A percentile compares a stretch with the other conserved stretches of the same genome.
phyloP scores from a whole-genome alignment of 768 basidiomycete species.

The Lentinula guzmanii region DNA sequence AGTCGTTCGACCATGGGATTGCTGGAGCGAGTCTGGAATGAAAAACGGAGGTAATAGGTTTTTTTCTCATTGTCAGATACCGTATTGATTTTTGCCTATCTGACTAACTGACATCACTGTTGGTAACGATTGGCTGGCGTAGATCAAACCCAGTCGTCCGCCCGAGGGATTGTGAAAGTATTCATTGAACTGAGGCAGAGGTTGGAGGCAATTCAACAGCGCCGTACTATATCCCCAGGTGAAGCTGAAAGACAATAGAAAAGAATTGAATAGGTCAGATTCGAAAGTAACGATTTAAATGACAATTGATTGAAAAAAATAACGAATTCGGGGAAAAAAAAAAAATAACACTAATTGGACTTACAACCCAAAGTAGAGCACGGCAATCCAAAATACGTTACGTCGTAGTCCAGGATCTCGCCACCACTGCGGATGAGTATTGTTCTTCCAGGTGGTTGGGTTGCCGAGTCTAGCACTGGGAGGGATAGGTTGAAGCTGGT shows the following conservation, averaged over 20 bases:
- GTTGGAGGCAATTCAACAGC: slow-evolving; percentile 1
- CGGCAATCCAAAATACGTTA: slow-evolving; percentile 3
- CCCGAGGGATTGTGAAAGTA: slow-evolving; percentile 3
- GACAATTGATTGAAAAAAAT: not conserved
- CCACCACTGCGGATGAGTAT: slow-evolving; percentile 2
- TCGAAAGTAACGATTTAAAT: not conserved
- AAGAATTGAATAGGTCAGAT: not conserved
- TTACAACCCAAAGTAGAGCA: slow-evolving; percentile 3
- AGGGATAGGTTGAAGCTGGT: not conserved
- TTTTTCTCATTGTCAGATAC: too few relatives aligned
- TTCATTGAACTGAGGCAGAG: slow-evolving; percentile 4
- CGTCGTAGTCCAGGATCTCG: not conserved
- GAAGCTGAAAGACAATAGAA: not conserved
- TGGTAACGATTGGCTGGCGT: slow-evolving; percentile 3
- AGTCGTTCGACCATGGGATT: slow-evolving; percentile 4
- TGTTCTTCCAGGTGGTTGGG: not conserved
- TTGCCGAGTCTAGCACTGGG: not conserved
- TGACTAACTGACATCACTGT: slow-evolving; percentile 4
- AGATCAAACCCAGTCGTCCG: not conserved
- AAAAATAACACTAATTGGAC: not conserved
- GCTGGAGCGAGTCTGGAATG: slow-evolving; percentile 1
- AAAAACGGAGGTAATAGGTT: too few relatives aligned
- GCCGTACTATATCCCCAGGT: slow-evolving; percentile 5
- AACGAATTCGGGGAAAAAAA: not conserved
- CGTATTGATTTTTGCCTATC: not conserved